Evolutionary conservation across 106 monocot genomes (phyloP), one percentile per base, ranked within the genome.

Genomic region (Iris macrosiphon): DNA sequence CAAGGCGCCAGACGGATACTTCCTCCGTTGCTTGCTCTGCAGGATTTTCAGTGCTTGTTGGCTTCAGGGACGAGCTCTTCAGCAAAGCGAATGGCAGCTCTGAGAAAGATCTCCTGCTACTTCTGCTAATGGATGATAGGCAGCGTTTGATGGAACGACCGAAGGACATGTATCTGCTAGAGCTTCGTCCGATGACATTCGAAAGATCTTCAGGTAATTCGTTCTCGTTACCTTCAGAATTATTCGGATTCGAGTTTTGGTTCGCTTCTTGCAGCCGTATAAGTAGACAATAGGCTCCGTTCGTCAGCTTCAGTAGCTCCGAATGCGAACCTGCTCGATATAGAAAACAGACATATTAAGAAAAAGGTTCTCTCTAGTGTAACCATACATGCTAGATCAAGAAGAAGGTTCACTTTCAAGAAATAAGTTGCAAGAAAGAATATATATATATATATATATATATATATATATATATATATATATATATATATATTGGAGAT

Each of bases 281-380:
- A 20, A 76, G 75, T 76, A 64, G 69, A 23, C 32, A 59, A 26
- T 76, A 76, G 3, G 65, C 70, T 16, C 76, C 76, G 43, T 66
- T 49, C 34, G 70, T 53, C 42, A 65, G 29, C 16, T 53, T 31
- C 2, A 54, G 15, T 6, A 76, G 63, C 52, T 69, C 70, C 3
- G 20, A 5, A 60, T 76, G 76, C 13, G 70, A 65, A 23, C 70
- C 76, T 76, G 42, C 35, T 42, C 32, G 41, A 13, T 15, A 20
- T 0, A 46, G 34, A 35, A 35, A 10, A 35, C 34, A 35, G 1
- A 15, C 30, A 29, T 50, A n/a, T n/a, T n/a, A n/a, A n/a, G n/a
- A n/a, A n/a, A n/a, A n/a, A n/a, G n/a, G n/a, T n/a, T n/a, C n/a
- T n/a, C n/a, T n/a, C n/a, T n/a, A n/a, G n/a, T n/a, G n/a, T n/a